Evolutionary conservation across 2,329 filamentous ascomycete genomes (phyloP), one percentile per base, ranked within the genome.

Genomic region (Colletotrichum lentis): DNA sequence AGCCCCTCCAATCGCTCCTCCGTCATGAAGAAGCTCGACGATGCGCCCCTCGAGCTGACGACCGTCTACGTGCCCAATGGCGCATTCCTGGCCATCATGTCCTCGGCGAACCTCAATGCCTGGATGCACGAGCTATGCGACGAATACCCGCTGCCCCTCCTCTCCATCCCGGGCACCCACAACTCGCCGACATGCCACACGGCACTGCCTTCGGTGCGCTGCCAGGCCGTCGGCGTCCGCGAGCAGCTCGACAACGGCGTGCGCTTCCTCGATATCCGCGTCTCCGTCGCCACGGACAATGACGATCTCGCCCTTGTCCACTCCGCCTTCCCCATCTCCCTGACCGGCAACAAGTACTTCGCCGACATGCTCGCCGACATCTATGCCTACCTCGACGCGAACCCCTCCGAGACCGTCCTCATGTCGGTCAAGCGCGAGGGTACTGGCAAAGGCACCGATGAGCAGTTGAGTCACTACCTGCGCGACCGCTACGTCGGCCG

Each of bases 91-190:
- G 80, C 87, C 47, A 82, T 98, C 69, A 89, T 90, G 79, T 92
- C 89, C 70, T 93, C 89, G 5, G 85, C 90, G 18, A 85, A 88
- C 62, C 85, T 94, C 57, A 77, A 88, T 70, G 80, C 84, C 61
- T 97, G 96, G 96, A 98, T 98, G 94, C 80, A 84, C 64, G 85
- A 89, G 69, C 84, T 98, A 49, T 83, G 85, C 69, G 87, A 94
- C 74, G 85, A 88, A 22, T 90, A 88, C 59, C 89, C 93, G 1
- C 83, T 98, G 5, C 91, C 92, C 1, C 86, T 90, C 3, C 87
- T 99, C 57, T 96, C 91, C 57, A 96, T 98, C 70, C 96, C 96
- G 0, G 96, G 96, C 71, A 97, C 96, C 0, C 96, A 99, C 83
- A 98, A 99, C 81, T 93, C 92, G 20, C 93, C 96, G 7, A 96